phyloP scores from a whole-genome alignment of 2,329 filamentous ascomycete species.

The Curvularia verruculosa region DNA sequence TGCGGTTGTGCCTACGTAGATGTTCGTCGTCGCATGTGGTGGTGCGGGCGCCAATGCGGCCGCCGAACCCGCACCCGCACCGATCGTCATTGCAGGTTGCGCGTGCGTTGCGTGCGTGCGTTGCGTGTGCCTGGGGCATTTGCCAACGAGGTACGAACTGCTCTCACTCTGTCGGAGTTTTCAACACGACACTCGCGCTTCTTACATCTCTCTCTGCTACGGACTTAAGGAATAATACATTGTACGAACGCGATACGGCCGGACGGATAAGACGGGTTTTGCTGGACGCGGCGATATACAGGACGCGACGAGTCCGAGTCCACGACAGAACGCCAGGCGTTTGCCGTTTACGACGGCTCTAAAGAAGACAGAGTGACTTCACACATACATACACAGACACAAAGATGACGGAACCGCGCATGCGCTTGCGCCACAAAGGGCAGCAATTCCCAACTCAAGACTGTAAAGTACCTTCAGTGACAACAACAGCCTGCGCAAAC shows the following conservation, averaged over 20 bases:
- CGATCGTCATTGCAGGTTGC: conserved; percentile 14
- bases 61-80: neutral
- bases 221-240: too few species aligned
- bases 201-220: too few species aligned
- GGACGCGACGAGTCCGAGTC: neutral
- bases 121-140: too few species aligned
- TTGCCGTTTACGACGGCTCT: too few species aligned
- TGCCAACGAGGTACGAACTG: too few species aligned
- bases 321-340: neutral
- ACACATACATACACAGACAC: too few species aligned
- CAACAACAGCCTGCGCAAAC: too few species aligned
- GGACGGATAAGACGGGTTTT: neutral
- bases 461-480: too few species aligned
- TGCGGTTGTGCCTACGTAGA: too few species aligned
- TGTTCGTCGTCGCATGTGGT: neutral
- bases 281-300: neutral
- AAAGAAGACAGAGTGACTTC: neutral
- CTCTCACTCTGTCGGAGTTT: too few species aligned
- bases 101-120: too few species aligned
- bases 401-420: conserved; percentile 57
- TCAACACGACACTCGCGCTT: too few species aligned
- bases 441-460: conserved; percentile 54
- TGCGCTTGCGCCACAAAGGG: conserved; percentile 55
- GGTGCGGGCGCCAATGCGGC: conserved; percentile 1
- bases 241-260: neutral